phyloP scores from a whole-genome alignment of 2,329 filamentous ascomycete genomes.

The Aureobasidium subglaciale region DNA sequence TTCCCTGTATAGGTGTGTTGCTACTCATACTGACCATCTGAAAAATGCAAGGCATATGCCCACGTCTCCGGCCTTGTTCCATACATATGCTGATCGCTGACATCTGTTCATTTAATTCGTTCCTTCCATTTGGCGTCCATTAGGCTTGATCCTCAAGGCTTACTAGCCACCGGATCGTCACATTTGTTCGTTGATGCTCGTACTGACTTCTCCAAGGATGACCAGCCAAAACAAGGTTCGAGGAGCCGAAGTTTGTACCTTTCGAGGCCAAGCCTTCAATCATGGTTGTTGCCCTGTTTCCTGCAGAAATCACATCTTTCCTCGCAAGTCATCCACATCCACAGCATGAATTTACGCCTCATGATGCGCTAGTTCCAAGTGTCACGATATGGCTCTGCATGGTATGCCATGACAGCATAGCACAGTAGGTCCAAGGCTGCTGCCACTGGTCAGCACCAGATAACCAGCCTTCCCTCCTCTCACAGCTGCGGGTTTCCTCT shows the following conservation, averaged over 20 bases:
- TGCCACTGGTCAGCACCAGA: background rate
- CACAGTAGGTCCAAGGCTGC: background rate
- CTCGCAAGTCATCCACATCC: background rate
- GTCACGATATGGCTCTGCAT: background rate
- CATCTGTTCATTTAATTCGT: background rate
- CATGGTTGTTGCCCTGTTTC: background rate
- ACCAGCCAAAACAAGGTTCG: constrained; percentile 3
- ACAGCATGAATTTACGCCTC: background rate
- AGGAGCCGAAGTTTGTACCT: constrained; percentile 11
- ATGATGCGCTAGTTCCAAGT: background rate
- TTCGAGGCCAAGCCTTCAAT: background rate
- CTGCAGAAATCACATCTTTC: background rate
- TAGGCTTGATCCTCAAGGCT: too few relatives aligned
- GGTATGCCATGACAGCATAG: constrained; percentile 6
- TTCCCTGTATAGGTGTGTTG: too few relatives aligned
- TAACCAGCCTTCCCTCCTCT: background rate
- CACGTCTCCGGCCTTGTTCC: too few relatives aligned
- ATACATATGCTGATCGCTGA: background rate
- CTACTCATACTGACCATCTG: background rate
- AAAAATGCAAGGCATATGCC: too few relatives aligned
- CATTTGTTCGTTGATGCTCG: background rate
- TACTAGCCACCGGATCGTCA: background rate
- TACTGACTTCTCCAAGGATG: background rate
- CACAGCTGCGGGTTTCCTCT: background rate
- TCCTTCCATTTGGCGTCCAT: background rate